Evolutionary conservation across 257 asterid genomes (phyloP).

Genomic region (Thymus mandschuricus): DNA sequence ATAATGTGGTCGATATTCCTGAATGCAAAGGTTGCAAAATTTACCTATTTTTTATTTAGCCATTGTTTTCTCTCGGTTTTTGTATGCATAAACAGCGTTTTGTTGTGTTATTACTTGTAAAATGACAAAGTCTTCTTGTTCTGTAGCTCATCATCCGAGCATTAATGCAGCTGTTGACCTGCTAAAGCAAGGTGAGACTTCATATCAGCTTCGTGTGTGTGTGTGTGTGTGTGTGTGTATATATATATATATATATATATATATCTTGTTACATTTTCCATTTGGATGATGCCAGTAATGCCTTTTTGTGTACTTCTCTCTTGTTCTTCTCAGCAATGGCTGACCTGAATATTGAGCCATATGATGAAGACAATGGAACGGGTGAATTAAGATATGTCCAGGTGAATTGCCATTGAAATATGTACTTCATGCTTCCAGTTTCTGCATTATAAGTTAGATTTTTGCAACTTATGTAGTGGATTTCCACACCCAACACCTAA

Average conservation of each 20-base stretch:
- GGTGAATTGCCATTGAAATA: constrained; percentile 44
- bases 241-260: too few species aligned
- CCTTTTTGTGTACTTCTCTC: neutral
- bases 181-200: constrained; percentile 60
- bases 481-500: neutral
- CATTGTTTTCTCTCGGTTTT: neutral
- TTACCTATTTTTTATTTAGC: neutral
- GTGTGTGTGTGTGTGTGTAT: too few species aligned
- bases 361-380: constrained; percentile 84
- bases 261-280: neutral
- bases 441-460: constrained; percentile 6
- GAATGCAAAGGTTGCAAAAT: constrained; percentile 71
- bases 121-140: constrained; percentile 22
- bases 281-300: constrained; percentile 23
- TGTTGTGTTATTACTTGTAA: constrained; percentile 15
- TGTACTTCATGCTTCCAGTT: constrained; percentile 12
- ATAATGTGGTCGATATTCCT: constrained; percentile 83
- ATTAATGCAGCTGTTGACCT: constrained; percentile 85
- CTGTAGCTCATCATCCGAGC: constrained; percentile 92
- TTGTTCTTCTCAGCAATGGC: constrained; percentile 52
- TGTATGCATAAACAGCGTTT: neutral
- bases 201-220: constrained; percentile 26
- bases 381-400: constrained; percentile 95
- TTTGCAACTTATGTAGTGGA: neutral
- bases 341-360: constrained; percentile 71